Conservation (phyloP, 306 rosid genomes). For the peach (Prunus persica) region DNA sequence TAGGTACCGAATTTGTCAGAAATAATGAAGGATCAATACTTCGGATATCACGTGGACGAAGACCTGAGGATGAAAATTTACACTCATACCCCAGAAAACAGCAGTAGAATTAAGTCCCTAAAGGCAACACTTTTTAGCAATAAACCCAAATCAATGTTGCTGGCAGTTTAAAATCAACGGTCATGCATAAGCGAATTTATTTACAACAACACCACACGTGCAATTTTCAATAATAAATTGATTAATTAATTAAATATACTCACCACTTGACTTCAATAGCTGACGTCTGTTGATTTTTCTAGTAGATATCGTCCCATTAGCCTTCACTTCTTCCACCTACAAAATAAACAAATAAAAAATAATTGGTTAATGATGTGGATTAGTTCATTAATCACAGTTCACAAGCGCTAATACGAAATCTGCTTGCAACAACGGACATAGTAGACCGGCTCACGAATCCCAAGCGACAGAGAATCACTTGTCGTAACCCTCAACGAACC, state of each 20-base stretch:
- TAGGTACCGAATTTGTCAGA: constrained; percentile 87
- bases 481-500: constrained; percentile 37
- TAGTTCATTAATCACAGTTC: background rate
- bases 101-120: background rate
- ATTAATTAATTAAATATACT: constrained; percentile 9
- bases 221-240: too few relatives aligned
- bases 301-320: constrained; percentile 61
- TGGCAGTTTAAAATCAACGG: background rate
- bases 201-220: too few relatives aligned
- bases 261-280: constrained; percentile 86
- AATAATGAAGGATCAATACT: constrained; percentile 97
- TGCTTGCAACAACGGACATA: constrained; percentile 49
- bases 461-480: constrained; percentile 66
- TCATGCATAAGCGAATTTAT: too few relatives aligned
- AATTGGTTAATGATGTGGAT: background rate
- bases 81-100: constrained; percentile 7
- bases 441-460: constrained; percentile 92
- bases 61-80: constrained; percentile 53
- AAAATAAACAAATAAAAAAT: background rate
- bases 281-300: constrained; percentile 92
- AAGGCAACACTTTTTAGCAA: too few relatives aligned
- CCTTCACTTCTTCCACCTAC: constrained; percentile 87
- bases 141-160: background rate
- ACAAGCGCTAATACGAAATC: background rate
- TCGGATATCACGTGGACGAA: constrained; percentile 94